Conservation (phyloP, 2,329 filamentous ascomycete genomes). For the Aspergillus aculeatus region DNA sequence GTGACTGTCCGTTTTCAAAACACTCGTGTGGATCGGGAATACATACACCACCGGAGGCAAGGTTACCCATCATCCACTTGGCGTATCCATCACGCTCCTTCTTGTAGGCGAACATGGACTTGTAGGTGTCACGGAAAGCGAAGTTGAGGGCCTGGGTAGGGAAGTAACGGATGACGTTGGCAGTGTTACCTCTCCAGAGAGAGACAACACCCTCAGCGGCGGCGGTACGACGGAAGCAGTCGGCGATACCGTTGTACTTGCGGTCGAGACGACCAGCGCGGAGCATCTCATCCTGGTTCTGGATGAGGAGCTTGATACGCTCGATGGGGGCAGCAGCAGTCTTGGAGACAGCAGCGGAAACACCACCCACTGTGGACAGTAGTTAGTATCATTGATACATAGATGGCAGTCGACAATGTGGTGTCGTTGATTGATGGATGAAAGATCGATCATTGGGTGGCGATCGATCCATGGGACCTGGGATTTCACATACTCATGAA, state of each 20-base stretch:
- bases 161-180: constrained; percentile 99
- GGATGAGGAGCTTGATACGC: constrained; percentile 99
- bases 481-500: constrained; percentile 83
- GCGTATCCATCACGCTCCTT: constrained; percentile 98
- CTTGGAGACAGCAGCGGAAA: constrained; percentile 99
- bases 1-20: constrained; percentile 14
- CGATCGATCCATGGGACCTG: constrained; percentile 1
- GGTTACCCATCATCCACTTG: constrained; percentile 99
- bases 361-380: constrained; percentile 85
- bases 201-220: constrained; percentile 90
- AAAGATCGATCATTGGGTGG: not conserved
- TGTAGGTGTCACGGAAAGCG: constrained; percentile 99
- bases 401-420: not conserved
- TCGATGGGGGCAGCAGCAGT: constrained; percentile 99
- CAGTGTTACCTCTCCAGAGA: constrained; percentile 99
- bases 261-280: constrained; percentile 97
- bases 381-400: constrained; percentile 42
- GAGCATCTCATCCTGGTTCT: constrained; percentile 99
- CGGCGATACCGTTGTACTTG: constrained; percentile 89
- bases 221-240: constrained; percentile 93
- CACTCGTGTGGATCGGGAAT: constrained; percentile 6
- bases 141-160: constrained; percentile 99
- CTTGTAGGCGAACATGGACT: constrained; percentile 99
- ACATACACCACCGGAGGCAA: constrained; percentile 98
- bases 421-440: not conserved